phyloP scores from a whole-genome alignment of 2,329 filamentous ascomycete species.

The Colletotrichum echinochloae region DNA sequence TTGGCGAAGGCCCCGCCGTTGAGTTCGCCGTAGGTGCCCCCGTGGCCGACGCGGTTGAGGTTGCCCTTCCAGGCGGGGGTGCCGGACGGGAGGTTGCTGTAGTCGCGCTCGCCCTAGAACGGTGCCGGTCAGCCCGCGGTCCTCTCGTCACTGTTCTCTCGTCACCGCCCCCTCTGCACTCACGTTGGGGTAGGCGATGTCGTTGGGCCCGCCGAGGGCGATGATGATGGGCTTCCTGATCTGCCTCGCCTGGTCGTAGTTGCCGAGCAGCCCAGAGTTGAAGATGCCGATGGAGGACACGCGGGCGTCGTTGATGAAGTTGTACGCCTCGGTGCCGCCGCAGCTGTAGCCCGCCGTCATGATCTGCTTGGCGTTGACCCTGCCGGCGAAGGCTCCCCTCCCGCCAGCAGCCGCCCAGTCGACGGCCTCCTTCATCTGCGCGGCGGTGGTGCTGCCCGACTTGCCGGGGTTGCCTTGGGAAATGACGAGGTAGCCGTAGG shows the following conservation, averaged over 20 bases:
- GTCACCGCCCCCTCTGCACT: not conserved
- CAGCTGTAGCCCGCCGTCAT: conserved; percentile 47
- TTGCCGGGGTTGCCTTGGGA: conserved; percentile 43
- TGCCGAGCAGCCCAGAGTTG: conserved; percentile 43
- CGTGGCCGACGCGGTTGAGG: not conserved
- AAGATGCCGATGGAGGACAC: conserved; percentile 45
- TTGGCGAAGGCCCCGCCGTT: conserved; percentile 1
- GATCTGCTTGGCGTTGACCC: conserved; percentile 45
- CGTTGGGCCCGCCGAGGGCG: conserved; percentile 40
- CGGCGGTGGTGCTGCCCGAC: conserved; percentile 43
- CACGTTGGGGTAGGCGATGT: conserved; percentile 41
- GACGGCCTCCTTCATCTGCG: conserved; percentile 43
- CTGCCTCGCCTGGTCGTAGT: conserved; percentile 15
- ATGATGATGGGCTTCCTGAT: conserved; percentile 42
- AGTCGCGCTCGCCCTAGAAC: not conserved
- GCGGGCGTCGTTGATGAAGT: conserved; percentile 41
- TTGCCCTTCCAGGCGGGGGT: not conserved
- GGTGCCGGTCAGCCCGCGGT: not conserved
- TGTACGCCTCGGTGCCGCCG: conserved; percentile 49
- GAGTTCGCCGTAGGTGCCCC: not conserved
- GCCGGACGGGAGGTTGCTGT: not conserved
- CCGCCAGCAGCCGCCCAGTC: conserved; percentile 42
- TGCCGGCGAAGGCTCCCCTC: conserved; percentile 19
- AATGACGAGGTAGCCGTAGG: conserved; percentile 46
- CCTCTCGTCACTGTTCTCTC: not conserved